Evolutionary conservation across 768 basidiomycete species (phyloP).

Genomic region (Mycena epipterygia): DNA sequence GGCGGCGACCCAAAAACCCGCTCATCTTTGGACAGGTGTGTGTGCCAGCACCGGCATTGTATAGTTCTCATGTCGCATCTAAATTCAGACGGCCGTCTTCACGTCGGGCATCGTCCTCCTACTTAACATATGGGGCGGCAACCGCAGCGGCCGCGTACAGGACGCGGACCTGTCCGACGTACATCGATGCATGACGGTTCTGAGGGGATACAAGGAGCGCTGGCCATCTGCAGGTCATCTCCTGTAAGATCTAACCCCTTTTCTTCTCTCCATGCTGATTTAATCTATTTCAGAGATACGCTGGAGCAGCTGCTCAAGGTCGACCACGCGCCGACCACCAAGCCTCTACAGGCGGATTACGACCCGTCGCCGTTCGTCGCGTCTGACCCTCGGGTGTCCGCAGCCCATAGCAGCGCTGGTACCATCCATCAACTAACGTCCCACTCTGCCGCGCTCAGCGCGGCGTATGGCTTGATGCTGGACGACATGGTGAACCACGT

Average conservation of each 20-base stretch:
- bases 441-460: not conserved
- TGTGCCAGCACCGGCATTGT: not conserved
- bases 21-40: slow-evolving; percentile 25
- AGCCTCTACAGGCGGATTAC: not conserved
- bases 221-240: slow-evolving; percentile 11
- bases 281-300: slow-evolving; percentile 4
- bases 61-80: not conserved
- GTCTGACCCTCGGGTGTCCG: not conserved
- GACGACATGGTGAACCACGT: not conserved
- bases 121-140: slow-evolving; percentile 27
- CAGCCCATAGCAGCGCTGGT: not conserved
- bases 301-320: slow-evolving; percentile 25
- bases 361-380: slow-evolving; percentile 2
- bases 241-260: not conserved
- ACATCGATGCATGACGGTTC: not conserved
- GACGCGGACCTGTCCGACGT: slow-evolving; percentile 14
- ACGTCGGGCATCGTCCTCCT: slow-evolving; percentile 28
- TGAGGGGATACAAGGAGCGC: slow-evolving; percentile 1
- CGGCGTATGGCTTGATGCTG: not conserved
- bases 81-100: slow-evolving; percentile 27
- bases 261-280: not conserved
- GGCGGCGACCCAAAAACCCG: slow-evolving; percentile 34
- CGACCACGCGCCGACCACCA: not conserved
- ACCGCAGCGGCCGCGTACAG: not conserved
- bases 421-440: not conserved